phyloP scores from a whole-genome alignment of 2,329 filamentous ascomycete genomes.

The Fusarium heterosporum region DNA sequence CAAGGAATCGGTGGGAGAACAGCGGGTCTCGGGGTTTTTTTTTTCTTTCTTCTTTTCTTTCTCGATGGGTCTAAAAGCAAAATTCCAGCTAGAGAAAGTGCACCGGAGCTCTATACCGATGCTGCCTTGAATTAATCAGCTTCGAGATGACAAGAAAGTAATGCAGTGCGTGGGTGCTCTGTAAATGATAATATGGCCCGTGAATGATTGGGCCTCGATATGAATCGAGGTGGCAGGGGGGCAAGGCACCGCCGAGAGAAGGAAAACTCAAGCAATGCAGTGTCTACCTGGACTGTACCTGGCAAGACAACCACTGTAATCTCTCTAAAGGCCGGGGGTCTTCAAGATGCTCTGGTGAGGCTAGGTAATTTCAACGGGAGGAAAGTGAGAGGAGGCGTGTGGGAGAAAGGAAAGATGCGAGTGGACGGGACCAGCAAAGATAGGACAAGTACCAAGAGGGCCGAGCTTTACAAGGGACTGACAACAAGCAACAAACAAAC shows the following conservation, averaged over 20 bases:
- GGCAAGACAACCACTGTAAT: conserved; percentile 38
- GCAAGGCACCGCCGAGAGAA: conserved; percentile 40
- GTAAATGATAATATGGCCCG: conserved; percentile 40
- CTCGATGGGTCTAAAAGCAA: conserved; percentile 16
- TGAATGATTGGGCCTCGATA: conserved; percentile 39
- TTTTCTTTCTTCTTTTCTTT: conserved; percentile 6
- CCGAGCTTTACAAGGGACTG: conserved; percentile 34
- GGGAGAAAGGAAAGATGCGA: conserved; percentile 34
- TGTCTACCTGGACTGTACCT: conserved; percentile 37
- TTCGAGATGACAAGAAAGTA: conserved; percentile 36
- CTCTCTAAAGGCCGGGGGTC: conserved; percentile 32
- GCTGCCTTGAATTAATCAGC: conserved; percentile 42
- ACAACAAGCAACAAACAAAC: conserved; percentile 22
- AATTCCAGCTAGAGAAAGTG: conserved; percentile 31
- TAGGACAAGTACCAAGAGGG: conserved; percentile 34
- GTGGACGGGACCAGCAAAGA: conserved; percentile 31
- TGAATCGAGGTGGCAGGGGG: conserved; percentile 31
- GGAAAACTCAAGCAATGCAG: conserved; percentile 33
- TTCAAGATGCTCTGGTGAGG: conserved; percentile 29
- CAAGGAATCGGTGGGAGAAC: conserved; percentile 16
- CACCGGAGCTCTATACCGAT: conserved; percentile 31
- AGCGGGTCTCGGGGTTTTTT: conserved; percentile 6
- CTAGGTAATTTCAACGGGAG: conserved; percentile 33
- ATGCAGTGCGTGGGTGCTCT: conserved; percentile 34
- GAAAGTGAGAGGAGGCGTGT: conserved; percentile 37